Evolutionary conservation across 1,284 basidiomycete genomes (phyloP), one percentile per base, ranked within the genome.

Genomic region (Microbotryum lychnidis-dioicae): DNA sequence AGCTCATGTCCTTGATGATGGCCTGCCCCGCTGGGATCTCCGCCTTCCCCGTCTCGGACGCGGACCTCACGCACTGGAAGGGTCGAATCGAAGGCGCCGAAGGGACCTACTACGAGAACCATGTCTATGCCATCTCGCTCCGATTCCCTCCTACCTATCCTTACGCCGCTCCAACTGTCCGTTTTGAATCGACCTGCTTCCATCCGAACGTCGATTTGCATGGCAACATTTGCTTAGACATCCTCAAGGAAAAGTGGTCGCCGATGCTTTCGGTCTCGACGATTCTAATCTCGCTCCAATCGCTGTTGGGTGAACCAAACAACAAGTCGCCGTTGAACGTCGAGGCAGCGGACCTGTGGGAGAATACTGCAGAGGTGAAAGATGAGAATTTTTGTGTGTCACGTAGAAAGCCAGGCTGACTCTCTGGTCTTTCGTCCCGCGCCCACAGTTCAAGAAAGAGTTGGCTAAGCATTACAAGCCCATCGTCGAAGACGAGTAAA

Each of bases 221-320:
- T 21, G 89, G 89, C 45, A 82, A 86, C 37, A 90, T 91, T 68
- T 91, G 89, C 75, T 79, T 91, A 51, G 69, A 70, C 56, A 70
- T 70, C 51, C 60, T 70, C 47, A 67, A 91, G 86, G 88, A 91
- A 75, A 87, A 91, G 73, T 91, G 89, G 89, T 89, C 87, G 14
- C 89, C 89, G 10, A 85, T 91, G 3, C 89, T 91, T 74, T 89
- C 87, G 61, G 89, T 91, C 33, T 87, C 90, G 67, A 90, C 88
- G 0, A 87, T 91, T 50, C 80, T 91, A 16, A 77, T 91, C n/a
- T 91, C 89, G 9, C 75, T 91, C 60, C 89, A 91, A 71, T 89
- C 87, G 10, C 77, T 91, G 31, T 80, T 91, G 52, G 89, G 89
- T 69, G 89, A 91, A 75, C 89, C 89, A 29, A 91, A 91, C 78